Percentiles rank a stretch among this genome's conserved stretches.
These are phyloP conservation scores for Crithidia expoeki DNA, from an alignment of 208 protist species.

Conservation along the genomic window DNA sequence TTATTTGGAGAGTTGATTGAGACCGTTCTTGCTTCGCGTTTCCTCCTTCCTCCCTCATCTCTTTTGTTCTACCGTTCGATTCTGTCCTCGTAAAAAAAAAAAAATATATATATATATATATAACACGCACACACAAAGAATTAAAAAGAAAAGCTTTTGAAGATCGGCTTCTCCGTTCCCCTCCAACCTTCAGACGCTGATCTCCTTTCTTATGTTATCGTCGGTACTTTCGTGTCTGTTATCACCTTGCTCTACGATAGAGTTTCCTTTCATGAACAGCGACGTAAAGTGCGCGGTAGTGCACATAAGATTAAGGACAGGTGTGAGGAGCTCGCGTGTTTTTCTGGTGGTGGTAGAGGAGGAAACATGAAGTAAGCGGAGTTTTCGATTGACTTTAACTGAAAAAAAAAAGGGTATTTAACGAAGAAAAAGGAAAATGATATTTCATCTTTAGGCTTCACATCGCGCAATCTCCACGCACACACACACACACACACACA, in stretches of 20 bases:
- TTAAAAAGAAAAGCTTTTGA: too few species aligned
- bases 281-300: too few species aligned
- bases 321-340: too few species aligned
- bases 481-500: constrained; percentile 8
- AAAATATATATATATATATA: background rate
- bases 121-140: background rate
- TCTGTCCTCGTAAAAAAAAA: constrained; percentile 24
- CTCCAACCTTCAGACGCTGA: too few species aligned
- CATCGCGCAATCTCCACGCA: background rate
- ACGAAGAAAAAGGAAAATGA: background rate
- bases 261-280: too few species aligned
- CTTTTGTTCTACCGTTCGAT: constrained; percentile 12
- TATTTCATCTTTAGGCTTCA: background rate
- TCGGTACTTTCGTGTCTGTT: too few species aligned
- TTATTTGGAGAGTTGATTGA: too few species aligned
- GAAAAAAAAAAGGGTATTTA: background rate
- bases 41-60: constrained; percentile 5
- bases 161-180: too few species aligned
- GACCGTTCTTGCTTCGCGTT: background rate
- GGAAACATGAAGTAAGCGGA: background rate
- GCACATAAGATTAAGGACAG: too few species aligned
- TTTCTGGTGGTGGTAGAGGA: too few species aligned
- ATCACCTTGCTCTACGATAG: too few species aligned
- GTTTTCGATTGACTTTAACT: background rate
- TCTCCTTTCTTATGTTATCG: too few species aligned